Evolutionary conservation across 306 rosid species (phyloP).

Genomic region (Dryas octopetala): DNA sequence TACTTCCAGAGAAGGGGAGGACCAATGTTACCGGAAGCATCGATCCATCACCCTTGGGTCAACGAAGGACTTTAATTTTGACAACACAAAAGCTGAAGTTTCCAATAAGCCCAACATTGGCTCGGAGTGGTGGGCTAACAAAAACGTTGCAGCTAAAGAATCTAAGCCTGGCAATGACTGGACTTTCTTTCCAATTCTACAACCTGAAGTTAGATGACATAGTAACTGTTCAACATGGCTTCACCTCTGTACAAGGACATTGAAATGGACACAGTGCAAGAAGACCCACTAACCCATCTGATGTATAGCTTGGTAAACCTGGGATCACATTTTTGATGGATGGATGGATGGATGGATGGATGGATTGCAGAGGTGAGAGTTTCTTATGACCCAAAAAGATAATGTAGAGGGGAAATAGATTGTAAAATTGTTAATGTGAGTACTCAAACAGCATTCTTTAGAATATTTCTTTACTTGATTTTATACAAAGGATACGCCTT

Average conservation of each 20-base stretch:
- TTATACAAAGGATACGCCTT: constrained; percentile 52
- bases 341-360: constrained; percentile 33
- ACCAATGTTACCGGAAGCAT: constrained; percentile 60
- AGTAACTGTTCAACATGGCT: constrained; percentile 30
- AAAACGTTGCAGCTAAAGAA: constrained; percentile 53
- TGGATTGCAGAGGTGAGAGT: constrained; percentile 30
- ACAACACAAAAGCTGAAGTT: constrained; percentile 64
- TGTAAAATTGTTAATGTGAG: constrained; percentile 57
- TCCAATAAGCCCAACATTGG: constrained; percentile 48
- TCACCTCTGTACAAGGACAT: constrained; percentile 36
- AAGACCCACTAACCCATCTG: constrained; percentile 31
- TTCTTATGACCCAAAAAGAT: constrained; percentile 33
- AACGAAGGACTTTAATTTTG: constrained; percentile 83
- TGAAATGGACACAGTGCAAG: constrained; percentile 21
- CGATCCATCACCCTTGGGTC: constrained; percentile 62
- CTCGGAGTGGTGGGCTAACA: constrained; percentile 82
- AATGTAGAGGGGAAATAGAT: constrained; percentile 46
- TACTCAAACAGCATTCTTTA: constrained; percentile 55
- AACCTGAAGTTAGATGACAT: constrained; percentile 60
- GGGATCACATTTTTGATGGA: constrained; percentile 34
- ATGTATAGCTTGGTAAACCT: constrained; percentile 33
- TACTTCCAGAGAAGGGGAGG: constrained; percentile 42
- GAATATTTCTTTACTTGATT: constrained; percentile 40
- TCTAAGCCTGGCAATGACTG: constrained; percentile 60
- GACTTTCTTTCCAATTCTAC: constrained; percentile 81